These are phyloP conservation scores for Eruca vesicaria DNA, from an alignment of 441 rosid species.

Conservation along the genomic window DNA sequence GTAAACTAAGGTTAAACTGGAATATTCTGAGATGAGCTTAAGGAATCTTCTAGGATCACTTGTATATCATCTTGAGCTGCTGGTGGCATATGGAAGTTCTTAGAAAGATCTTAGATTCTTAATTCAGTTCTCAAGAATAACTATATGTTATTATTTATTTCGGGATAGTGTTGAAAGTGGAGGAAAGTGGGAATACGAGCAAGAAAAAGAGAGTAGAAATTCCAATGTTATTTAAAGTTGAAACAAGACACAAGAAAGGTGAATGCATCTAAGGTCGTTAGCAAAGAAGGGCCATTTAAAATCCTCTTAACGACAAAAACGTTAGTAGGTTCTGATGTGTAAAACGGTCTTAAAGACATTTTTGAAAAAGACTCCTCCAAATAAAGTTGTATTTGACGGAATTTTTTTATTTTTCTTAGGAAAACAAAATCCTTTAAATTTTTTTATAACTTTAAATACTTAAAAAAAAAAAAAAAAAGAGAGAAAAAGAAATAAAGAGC, in stretches of 20 bases:
- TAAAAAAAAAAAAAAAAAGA: neutral
- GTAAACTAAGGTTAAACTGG: neutral
- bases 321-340: conserved; percentile 41
- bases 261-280: conserved; percentile 29
- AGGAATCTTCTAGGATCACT: neutral
- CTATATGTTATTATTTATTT: neutral
- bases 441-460: no score
- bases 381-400: conserved; percentile 23
- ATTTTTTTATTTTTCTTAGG: neutral
- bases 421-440: neutral
- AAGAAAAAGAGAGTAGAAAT: conserved; percentile 20
- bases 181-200: conserved; percentile 17
- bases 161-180: conserved; percentile 14
- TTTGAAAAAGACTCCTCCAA: conserved; percentile 22
- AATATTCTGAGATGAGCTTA: neutral
- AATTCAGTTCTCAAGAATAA: neutral
- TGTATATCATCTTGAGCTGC: neutral
- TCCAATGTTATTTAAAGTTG: conserved; percentile 32
- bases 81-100: conserved; percentile 22
- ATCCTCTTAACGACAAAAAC: conserved; percentile 29
- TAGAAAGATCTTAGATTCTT: conserved; percentile 20
- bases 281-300: conserved; percentile 17
- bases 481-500: neutral
- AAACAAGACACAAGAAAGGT: conserved; percentile 32
- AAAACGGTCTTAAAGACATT: conserved; percentile 38